Conservation (phyloP, 192 early-diverging fungal species). For the Piromyces finnis region DNA sequence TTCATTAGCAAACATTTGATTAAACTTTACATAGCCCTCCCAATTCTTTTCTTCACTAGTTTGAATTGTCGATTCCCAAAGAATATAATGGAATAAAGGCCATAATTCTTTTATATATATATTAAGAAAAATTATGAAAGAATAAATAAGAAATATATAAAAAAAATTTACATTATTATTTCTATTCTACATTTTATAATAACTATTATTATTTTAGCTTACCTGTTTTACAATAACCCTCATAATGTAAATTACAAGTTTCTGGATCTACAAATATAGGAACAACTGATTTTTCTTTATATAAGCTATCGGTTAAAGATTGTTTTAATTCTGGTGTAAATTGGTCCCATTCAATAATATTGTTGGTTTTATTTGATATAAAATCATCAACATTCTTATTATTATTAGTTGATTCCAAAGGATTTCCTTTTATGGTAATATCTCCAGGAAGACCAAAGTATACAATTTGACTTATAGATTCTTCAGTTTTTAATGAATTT, state of each 20-base stretch:
- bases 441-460: slow-evolving; percentile 29
- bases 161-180: no score
- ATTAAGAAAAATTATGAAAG: no score
- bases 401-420: neutral
- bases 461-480: slow-evolving; percentile 54
- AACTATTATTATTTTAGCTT: neutral
- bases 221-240: slow-evolving; percentile 93
- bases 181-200: no score
- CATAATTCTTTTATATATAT: slow-evolving; percentile 68
- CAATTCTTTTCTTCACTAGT: slow-evolving; percentile 51
- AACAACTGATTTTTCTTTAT: slow-evolving; percentile 30
- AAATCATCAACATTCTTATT: neutral
- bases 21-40: slow-evolving; percentile 63
- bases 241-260: slow-evolving; percentile 67
- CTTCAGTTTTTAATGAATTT: slow-evolving; percentile 31
- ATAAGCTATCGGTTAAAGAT: slow-evolving; percentile 28
- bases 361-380: slow-evolving; percentile 32
- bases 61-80: slow-evolving; percentile 56
- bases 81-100: slow-evolving; percentile 89
- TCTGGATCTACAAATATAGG: slow-evolving; percentile 63
- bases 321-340: slow-evolving; percentile 25
- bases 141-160: no score
- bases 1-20: slow-evolving; percentile 65
- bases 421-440: neutral
- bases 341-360: slow-evolving; percentile 24